phyloP scores from a whole-genome alignment of 1,284 basidiomycete species.

The Caloboletus inedulis region DNA sequence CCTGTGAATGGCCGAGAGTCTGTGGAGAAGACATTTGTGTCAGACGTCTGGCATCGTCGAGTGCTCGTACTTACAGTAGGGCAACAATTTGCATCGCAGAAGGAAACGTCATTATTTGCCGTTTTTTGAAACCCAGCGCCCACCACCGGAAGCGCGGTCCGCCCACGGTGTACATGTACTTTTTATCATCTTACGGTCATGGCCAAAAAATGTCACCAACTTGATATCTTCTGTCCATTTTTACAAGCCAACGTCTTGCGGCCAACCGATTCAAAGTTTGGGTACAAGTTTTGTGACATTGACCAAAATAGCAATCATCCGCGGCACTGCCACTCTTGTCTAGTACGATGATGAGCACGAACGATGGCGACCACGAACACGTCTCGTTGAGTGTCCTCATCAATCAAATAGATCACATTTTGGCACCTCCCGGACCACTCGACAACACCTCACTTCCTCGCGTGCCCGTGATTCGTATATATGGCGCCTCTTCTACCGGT shows the following conservation, averaged over 20 bases:
- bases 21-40: neutral
- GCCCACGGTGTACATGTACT: neutral
- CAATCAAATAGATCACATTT: conserved; percentile 64
- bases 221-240: neutral
- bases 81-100: neutral
- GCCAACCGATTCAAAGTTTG: neutral
- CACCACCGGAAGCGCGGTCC: neutral
- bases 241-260: too few relatives aligned
- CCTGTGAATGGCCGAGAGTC: neutral
- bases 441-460: conserved; percentile 60
- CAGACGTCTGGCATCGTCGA: neutral
- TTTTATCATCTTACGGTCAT: neutral
- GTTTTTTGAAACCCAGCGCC: neutral
- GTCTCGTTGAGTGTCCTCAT: conserved; percentile 53
- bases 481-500: conserved; percentile 78
- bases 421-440: conserved; percentile 54
- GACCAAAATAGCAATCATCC: neutral
- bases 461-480: conserved; percentile 84
- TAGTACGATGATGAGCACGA: conserved; percentile 19
- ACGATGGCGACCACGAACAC: conserved; percentile 9
- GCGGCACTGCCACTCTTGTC: conserved; percentile 9
- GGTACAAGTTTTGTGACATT: neutral
- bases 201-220: neutral
- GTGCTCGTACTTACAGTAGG: neutral
- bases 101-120: neutral